Conservation (phyloP, 352 stramenopile genomes). For the Globisporangium paroecandrum region DNA sequence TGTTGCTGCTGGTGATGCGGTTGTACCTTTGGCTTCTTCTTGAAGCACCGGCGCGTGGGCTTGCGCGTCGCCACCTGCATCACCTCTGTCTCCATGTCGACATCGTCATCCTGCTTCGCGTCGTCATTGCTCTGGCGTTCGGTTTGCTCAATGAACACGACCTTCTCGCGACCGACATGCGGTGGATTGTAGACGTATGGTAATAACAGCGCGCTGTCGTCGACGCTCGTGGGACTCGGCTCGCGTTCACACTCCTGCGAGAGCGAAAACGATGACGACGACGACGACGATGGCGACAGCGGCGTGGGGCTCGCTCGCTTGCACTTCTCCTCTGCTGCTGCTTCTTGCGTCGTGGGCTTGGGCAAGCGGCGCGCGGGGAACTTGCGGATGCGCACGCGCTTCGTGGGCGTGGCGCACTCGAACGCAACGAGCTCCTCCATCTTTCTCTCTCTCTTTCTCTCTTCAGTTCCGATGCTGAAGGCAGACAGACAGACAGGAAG, state of each 20-base stretch:
- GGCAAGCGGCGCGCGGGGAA: conserved; percentile 9
- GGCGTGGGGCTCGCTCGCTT: background rate
- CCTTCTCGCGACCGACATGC: background rate
- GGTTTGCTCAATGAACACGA: background rate
- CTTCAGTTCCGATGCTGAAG: background rate
- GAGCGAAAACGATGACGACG: background rate
- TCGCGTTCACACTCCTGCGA: background rate
- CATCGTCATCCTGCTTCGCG: background rate
- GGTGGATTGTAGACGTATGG: background rate
- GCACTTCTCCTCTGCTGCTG: background rate
- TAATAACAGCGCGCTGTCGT: background rate
- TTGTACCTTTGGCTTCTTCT: background rate
- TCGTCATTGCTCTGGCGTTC: background rate
- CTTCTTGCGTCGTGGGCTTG: background rate
- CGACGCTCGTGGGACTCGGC: background rate
- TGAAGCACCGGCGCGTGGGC: background rate
- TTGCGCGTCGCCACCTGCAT: conserved; percentile 3
- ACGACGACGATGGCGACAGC: no score
- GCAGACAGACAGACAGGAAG: background rate
- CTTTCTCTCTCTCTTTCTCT: background rate
- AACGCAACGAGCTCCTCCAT: background rate
- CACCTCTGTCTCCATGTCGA: background rate
- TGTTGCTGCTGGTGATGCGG: no score
- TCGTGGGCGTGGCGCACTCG: background rate
- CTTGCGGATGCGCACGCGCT: conserved; percentile 13